A percentile compares a stretch with the other conserved stretches of the same genome.
These are phyloP conservation scores for Avena sativa DNA, from an alignment of 176 grass and related monocot species.

Conservation along the genomic window DNA sequence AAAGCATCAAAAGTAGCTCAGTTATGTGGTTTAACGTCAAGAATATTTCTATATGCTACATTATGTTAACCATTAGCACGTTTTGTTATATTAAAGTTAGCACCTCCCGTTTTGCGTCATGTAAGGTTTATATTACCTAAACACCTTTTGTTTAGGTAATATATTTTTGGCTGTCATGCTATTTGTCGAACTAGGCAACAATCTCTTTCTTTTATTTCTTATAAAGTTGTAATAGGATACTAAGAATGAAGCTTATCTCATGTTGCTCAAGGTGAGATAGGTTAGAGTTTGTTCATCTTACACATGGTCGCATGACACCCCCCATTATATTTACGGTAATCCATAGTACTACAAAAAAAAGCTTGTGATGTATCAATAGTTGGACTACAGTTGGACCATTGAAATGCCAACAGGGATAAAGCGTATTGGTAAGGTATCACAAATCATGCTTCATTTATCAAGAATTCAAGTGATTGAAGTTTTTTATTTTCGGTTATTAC, in stretches of 20 bases:
- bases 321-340: too few relatives aligned
- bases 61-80: too few relatives aligned
- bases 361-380: neutral
- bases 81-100: too few relatives aligned
- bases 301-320: neutral
- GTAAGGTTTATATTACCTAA: too few relatives aligned
- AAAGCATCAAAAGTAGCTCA: too few relatives aligned
- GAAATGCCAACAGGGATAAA: neutral
- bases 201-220: too few relatives aligned
- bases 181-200: too few relatives aligned
- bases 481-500: neutral
- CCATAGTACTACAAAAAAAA: neutral
- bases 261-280: neutral
- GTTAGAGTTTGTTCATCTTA: neutral
- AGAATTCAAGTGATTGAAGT: neutral
- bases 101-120: too few relatives aligned
- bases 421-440: neutral
- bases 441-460: neutral
- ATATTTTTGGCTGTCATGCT: too few relatives aligned
- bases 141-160: too few relatives aligned
- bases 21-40: too few relatives aligned
- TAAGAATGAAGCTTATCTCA: constrained; percentile 7
- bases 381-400: constrained; percentile 4
- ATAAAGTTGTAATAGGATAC: neutral
- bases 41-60: too few relatives aligned